A percentile compares a stretch with the other conserved stretches of the same genome.
Conservation (phyloP, 2,329 filamentous ascomycete genomes). For the Chrysoporthe deuterocubensis region DNA sequence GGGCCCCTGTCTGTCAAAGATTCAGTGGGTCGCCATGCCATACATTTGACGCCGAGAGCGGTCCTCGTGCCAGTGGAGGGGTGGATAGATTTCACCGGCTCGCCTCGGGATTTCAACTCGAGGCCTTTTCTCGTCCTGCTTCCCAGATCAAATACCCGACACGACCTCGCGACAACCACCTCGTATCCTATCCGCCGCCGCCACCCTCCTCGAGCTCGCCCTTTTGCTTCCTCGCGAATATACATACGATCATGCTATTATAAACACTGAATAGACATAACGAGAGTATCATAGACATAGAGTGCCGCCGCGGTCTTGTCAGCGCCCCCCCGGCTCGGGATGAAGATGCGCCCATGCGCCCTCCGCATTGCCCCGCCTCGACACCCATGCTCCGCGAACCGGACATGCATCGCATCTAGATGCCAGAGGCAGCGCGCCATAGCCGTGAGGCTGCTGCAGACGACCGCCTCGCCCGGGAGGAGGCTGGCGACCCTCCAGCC, state of each 20-base stretch:
- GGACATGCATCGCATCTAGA: conserved; percentile 10
- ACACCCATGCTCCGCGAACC: conserved; percentile 10
- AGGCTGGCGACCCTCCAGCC: background rate
- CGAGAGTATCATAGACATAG: background rate
- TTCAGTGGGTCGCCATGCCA: conserved; percentile 1
- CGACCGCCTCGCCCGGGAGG: conserved; percentile 2
- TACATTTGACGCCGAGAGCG: conserved; percentile 1
- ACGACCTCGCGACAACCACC: background rate
- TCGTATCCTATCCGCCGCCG: background rate
- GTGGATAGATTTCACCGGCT: background rate
- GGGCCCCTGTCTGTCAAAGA: background rate
- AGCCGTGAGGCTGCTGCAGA: conserved; percentile 16
- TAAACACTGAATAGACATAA: background rate
- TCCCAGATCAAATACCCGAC: background rate
- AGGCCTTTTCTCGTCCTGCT: background rate
- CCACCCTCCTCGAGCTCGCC: background rate
- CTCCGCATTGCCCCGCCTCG: conserved; percentile 15
- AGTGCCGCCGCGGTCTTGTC: background rate
- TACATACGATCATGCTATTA: background rate
- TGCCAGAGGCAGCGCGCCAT: conserved; percentile 16
- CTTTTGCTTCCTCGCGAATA: background rate
- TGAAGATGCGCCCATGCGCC: conserved; percentile 26
- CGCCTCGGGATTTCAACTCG: background rate
- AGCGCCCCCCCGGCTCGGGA: conserved; percentile 1
- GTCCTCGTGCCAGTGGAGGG: background rate